phyloP scores from a whole-genome alignment of 208 protist species.

The Trypanosoma lewisi region DNA sequence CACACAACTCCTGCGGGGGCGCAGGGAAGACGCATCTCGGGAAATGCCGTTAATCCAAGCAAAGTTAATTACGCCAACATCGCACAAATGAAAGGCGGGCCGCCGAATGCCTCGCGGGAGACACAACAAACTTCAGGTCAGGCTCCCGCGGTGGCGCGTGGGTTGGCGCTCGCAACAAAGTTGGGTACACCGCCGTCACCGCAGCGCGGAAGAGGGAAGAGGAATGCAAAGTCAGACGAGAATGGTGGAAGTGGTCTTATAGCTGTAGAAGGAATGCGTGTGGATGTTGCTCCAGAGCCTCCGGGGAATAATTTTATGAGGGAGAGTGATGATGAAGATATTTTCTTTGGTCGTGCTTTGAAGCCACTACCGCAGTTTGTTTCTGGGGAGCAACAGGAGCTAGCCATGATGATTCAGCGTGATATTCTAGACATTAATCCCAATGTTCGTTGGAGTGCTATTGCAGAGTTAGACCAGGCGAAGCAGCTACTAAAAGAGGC shows the following conservation, averaged over 20 bases:
- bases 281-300: conserved; percentile 1
- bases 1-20: background rate
- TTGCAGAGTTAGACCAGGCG: conserved; percentile 89
- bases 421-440: conserved; percentile 89
- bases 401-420: conserved; percentile 75
- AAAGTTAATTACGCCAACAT: conserved; percentile 21
- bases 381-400: conserved; percentile 70
- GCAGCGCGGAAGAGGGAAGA: background rate
- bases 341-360: conserved; percentile 52
- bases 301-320: background rate
- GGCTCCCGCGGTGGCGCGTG: conserved; percentile 7
- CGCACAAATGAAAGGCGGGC: background rate
- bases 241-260: conserved; percentile 9
- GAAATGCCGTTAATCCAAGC: conserved; percentile 34
- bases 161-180: conserved; percentile 17
- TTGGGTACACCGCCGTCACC: background rate
- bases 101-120: background rate
- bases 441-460: conserved; percentile 87
- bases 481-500: conserved; percentile 94
- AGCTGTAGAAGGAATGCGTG: conserved; percentile 25
- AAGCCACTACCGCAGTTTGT: conserved; percentile 80
- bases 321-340: conserved; percentile 21
- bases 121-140: background rate
- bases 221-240: background rate
- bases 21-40: conserved; percentile 5